These are phyloP conservation scores for Salvia sclarea DNA, from an alignment of 305 asterid genomes.

Conservation along the genomic window DNA sequence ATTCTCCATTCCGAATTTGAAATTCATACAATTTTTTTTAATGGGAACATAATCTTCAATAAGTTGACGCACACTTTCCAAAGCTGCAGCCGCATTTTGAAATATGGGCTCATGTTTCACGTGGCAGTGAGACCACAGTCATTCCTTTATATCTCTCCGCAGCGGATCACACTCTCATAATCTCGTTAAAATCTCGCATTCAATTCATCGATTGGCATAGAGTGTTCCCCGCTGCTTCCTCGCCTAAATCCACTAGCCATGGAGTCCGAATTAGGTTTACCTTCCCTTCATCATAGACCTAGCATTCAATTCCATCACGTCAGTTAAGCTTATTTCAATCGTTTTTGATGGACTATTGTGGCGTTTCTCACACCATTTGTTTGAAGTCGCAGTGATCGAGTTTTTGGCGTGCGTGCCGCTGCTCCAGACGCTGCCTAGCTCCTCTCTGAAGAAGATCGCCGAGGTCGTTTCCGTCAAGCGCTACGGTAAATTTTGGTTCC, in stretches of 20 bases:
- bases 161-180: constrained; percentile 2
- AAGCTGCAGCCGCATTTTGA: too few species aligned
- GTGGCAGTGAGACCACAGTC: background rate
- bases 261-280: constrained; percentile 48
- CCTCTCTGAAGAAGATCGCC: constrained; percentile 76
- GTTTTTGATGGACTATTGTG: too few species aligned
- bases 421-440: constrained; percentile 84
- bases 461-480: constrained; percentile 55
- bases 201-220: background rate
- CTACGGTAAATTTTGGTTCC: constrained; percentile 47
- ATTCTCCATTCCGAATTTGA: too few species aligned
- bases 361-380: background rate
- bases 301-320: background rate
- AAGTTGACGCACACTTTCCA: too few species aligned
- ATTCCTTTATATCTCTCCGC: background rate
- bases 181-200: background rate
- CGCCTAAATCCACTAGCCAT: constrained; percentile 25
- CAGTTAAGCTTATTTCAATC: too few species aligned
- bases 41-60: too few species aligned
- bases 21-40: too few species aligned
- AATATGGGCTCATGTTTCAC: background rate
- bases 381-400: constrained; percentile 65
- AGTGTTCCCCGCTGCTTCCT: background rate
- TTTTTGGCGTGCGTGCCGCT: constrained; percentile 87
- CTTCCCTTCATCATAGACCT: background rate